Evolutionary conservation across 768 basidiomycete species (phyloP).

Genomic region (Candolleomyces eurysporus): DNA sequence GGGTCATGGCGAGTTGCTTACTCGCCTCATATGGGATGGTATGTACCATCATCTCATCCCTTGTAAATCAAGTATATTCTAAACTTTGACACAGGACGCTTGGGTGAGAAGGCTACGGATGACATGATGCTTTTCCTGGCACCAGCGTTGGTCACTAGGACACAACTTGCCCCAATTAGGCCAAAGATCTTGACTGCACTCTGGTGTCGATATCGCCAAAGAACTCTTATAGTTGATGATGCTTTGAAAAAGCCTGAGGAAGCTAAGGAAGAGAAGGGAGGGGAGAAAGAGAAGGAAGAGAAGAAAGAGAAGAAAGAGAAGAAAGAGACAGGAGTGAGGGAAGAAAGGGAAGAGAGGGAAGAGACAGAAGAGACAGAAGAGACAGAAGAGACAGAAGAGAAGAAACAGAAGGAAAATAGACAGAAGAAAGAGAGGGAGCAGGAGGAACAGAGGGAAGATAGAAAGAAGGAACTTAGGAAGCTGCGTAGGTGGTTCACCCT

Average conservation of each 20-base stretch:
- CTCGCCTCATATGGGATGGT: not conserved
- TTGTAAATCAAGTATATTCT: not conserved
- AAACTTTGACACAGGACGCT: not conserved
- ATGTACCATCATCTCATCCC: not conserved
- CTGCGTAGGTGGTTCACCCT: not conserved
- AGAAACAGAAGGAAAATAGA: too few species aligned
- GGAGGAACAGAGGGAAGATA: too few species aligned
- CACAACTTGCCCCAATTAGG: not conserved
- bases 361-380: too few species aligned
- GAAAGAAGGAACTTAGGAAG: too few species aligned
- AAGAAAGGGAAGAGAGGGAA: too few species aligned
- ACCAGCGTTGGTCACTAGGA: not conserved
- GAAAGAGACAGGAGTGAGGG: too few species aligned
- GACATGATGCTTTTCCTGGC: not conserved
- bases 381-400: too few species aligned
- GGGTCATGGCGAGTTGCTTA: not conserved
- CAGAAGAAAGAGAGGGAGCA: too few species aligned
- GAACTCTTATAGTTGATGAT: not conserved
- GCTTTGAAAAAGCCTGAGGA: not conserved
- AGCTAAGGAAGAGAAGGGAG: not conserved
- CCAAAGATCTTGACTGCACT: not conserved
- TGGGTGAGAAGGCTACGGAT: not conserved
- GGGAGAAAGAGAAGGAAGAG: too few species aligned
- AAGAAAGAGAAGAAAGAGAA: too few species aligned
- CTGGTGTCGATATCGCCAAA: not conserved